Base-by-base conservation (phyloP, 179 eudicot genomes). In the Vitellaria paradoxa region DNA sequence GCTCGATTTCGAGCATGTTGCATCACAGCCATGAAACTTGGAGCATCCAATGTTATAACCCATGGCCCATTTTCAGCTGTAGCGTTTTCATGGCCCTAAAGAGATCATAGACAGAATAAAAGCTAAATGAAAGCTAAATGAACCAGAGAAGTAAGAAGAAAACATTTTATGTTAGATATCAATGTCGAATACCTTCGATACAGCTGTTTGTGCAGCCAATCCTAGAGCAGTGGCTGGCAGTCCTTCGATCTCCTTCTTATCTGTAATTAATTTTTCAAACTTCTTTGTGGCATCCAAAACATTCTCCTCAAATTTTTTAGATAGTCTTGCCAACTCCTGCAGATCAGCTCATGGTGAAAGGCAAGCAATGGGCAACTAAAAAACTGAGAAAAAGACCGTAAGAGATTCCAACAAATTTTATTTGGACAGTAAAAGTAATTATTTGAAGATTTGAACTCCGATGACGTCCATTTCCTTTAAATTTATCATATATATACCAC, bases 281-380 rank as follows among this genome's bases (percentile, higher is more conserved):
- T 94, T 96, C 91, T 96, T 96, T 18, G 99, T 96, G 21, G 98
- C 93, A 87, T 94, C 99, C 77, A 96, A 76, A 74, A 96, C 97
- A 85, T 96, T 94, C 84, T 96, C 99, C 67, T 70, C 92, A 85
- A 91, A 94, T 82, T 96, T 96, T 77, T 84, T 89, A 74, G 98
- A 87, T 15, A 90, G 89, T 78, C 85, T 92, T 20, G 89, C 87
- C 89, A 96, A 78, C 77, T 94, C 98, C 98, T 96, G 88, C 79
- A 84, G 77, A 77, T 55, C 50, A 81, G 66, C 17, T 47, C 57
- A 66, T 55, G 56, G 26, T 62, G 17, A 65, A 20, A 70, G 70
- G 49, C 68, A 68, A 62, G 68, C 69, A 45, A 77, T 60, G 5
- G 23, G 21, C 69, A 71, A 50, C 49, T 50, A 7, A 46, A 50